Base-by-base conservation (phyloP, 495 filamentous ascomycete genomes). In the Tuber umbilicatum region DNA sequence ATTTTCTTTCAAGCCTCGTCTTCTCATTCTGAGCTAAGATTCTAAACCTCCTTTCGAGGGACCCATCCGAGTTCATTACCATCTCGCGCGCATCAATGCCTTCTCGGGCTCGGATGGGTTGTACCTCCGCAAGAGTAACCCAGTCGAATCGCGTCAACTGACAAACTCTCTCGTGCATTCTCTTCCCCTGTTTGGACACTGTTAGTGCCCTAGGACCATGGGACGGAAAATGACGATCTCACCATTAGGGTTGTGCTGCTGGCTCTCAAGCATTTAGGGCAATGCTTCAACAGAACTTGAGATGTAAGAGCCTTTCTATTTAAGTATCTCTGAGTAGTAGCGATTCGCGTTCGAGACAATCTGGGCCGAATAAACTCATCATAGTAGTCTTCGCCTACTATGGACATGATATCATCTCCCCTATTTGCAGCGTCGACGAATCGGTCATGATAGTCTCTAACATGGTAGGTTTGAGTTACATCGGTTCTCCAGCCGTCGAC, bases 161-260 rank as follows among this genome's bases (percentile, higher is more conserved):
- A 64, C 55, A 64, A 64, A 64, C 55, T 19, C 55, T 64, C 55
- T 64, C 55, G 31, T 64, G 55, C 55, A 64, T 64, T 19, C 55
- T 17, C 55, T 64, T 64, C 55, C 55, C 55, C 55, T 64, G 16
- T 64, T 64, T 35, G 14, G 27, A 64, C 55, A 35, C 55, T 2
- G 27, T 64, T 64, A 64, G 27, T 64, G 12, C 4, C 3, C 4
- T 31, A 6, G 55, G 2, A 14, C 27, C 27, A 19, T 64, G 27
- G 27, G 3, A 5, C 35, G 14, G 55, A 64, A 35, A 64, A 17
- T 0, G n/a, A 31, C 17, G n/a, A 64, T 64, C 27, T 64, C 14
- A 64, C 55, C 55, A 64, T 64, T 7, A 64, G 7, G 55, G 27
- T 16, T 17, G 55, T 64, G 55, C 55, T 64, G 2, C 55, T 64